These are phyloP conservation scores for Nothopassalora personata DNA, from an alignment of 2,329 filamentous ascomycete genomes.

Conservation along the genomic window DNA sequence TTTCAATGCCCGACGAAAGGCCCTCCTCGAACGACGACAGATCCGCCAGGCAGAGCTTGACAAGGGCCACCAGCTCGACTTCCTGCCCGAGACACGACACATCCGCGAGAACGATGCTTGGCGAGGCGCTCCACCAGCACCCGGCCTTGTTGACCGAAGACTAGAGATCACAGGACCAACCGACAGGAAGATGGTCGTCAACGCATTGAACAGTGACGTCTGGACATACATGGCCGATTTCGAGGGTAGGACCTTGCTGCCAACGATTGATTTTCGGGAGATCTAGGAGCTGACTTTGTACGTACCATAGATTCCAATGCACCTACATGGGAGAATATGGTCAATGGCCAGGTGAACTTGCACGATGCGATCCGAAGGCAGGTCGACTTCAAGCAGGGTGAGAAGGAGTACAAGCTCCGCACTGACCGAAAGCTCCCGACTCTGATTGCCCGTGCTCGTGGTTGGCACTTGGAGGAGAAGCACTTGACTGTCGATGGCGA, in stretches of 20 bases:
- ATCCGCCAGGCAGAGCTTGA: constrained; percentile 89
- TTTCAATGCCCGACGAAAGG: constrained; percentile 85
- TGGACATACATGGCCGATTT: constrained; percentile 99
- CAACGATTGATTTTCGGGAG: not conserved
- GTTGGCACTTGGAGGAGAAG: constrained; percentile 98
- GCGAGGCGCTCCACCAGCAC: constrained; percentile 86
- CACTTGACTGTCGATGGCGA: constrained; percentile 94
- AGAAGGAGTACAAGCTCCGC: constrained; percentile 95
- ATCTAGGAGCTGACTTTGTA: constrained; percentile 4
- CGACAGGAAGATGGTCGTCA: constrained; percentile 98
- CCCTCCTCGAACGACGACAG: constrained; percentile 78
- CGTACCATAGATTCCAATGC: constrained; percentile 73
- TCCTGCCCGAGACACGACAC: constrained; percentile 90
- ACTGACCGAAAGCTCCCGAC: constrained; percentile 83
- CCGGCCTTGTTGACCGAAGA: constrained; percentile 84
- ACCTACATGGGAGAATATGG: constrained; percentile 98
- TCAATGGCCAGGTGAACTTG: constrained; percentile 95
- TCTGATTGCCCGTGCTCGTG: constrained; percentile 87
- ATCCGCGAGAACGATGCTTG: constrained; percentile 91
- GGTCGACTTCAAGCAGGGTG: constrained; percentile 91
- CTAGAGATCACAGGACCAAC: constrained; percentile 97
- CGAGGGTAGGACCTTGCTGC: constrained; percentile 60
- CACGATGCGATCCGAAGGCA: constrained; percentile 92
- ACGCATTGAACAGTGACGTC: constrained; percentile 90
- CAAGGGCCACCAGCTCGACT: constrained; percentile 81